Evolutionary conservation across 495 filamentous ascomycete genomes (phyloP).

Genomic region (Penicillium coffeae): DNA sequence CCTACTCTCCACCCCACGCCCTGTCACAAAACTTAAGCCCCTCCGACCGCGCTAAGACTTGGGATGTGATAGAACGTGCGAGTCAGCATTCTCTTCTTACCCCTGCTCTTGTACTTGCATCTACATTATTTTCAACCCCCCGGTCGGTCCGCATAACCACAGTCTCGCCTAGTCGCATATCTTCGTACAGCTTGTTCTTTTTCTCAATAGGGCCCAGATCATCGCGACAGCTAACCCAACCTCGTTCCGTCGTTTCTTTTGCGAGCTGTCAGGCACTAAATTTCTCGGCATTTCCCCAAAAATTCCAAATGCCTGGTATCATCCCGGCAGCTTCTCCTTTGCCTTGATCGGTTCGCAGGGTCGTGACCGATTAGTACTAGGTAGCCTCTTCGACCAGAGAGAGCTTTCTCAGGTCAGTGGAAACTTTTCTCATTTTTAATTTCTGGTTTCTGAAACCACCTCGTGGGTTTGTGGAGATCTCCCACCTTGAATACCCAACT

Average conservation of each 20-base stretch:
- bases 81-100: slow-evolving; percentile 5
- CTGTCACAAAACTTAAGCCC: slow-evolving; percentile 27
- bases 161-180: slow-evolving; percentile 19
- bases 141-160: slow-evolving; percentile 6
- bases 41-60: slow-evolving; percentile 21
- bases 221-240: slow-evolving; percentile 12
- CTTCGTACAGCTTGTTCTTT: slow-evolving; percentile 11
- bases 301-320: slow-evolving; percentile 19
- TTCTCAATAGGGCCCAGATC: slow-evolving; percentile 18
- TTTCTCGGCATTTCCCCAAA: slow-evolving; percentile 8
- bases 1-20: slow-evolving; percentile 14
- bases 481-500: neutral
- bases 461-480: neutral
- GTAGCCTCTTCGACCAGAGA: slow-evolving; percentile 10
- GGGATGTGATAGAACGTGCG: slow-evolving; percentile 27
- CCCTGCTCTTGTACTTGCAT: slow-evolving; percentile 8
- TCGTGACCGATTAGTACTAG: slow-evolving; percentile 17
- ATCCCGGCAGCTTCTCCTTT: slow-evolving; percentile 10
- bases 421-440: neutral
- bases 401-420: slow-evolving; percentile 19
- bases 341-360: slow-evolving; percentile 17
- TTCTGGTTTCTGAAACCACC: neutral
- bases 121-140: slow-evolving; percentile 13
- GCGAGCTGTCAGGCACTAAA: slow-evolving; percentile 15
- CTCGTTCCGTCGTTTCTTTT: slow-evolving; percentile 8